Evolutionary conservation across 2,329 filamentous ascomycete species (phyloP).

Genomic region (Leptographium wingfieldii): DNA sequence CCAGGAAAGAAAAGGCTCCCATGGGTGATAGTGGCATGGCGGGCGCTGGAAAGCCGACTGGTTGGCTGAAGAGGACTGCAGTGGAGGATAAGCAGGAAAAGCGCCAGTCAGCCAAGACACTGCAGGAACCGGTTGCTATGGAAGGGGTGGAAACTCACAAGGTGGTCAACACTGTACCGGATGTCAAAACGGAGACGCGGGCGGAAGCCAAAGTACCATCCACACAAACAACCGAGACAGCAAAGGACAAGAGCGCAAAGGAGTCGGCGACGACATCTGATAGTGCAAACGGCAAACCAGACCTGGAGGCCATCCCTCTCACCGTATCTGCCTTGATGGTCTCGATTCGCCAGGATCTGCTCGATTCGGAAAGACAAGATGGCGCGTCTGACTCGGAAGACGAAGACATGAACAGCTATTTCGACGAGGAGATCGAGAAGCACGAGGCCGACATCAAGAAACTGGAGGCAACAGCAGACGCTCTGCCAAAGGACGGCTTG

Average conservation of each 20-base stretch:
- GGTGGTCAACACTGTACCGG: background rate
- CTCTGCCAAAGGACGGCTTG: constrained; percentile 28
- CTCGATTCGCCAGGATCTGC: constrained; percentile 6
- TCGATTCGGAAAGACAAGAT: background rate
- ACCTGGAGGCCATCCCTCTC: background rate
- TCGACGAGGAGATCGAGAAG: constrained; percentile 39
- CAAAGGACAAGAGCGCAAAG: background rate
- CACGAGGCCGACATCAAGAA: constrained; percentile 38
- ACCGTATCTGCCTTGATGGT: constrained; percentile 4
- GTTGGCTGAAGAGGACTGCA: background rate
- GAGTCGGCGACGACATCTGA: background rate
- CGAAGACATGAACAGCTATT: constrained; percentile 45
- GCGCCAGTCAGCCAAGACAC: background rate
- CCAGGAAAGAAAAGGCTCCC: background rate
- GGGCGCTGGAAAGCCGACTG: background rate
- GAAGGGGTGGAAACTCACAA: background rate
- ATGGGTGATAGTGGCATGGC: background rate
- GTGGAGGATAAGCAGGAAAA: background rate
- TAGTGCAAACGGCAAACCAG: background rate
- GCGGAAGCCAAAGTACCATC: background rate
- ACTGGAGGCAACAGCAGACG: constrained; percentile 30
- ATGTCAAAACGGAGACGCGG: background rate
- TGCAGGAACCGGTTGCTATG: background rate
- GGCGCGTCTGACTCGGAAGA: constrained; percentile 39
- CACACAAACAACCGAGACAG: background rate